phyloP scores from a whole-genome alignment of 805 yeast species.

The Cyberlindnera japonica region DNA sequence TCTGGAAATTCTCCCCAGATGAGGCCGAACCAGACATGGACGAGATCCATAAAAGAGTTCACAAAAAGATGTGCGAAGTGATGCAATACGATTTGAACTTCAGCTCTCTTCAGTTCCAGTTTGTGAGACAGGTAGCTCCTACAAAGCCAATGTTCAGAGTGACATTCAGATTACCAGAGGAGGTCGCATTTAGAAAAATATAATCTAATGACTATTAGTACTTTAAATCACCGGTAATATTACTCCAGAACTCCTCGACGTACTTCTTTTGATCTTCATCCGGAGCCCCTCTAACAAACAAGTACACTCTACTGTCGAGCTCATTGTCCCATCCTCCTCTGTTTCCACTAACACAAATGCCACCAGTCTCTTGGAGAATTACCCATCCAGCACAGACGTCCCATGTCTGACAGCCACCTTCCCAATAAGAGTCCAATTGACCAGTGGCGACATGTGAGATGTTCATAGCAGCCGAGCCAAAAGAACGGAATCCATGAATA shows the following conservation, averaged over 20 bases:
- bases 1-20: slow-evolving; percentile 78
- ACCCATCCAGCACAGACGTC: slow-evolving; percentile 71
- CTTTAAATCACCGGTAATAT: slow-evolving; percentile 42
- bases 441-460: slow-evolving; percentile 57
- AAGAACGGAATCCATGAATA: slow-evolving; percentile 57
- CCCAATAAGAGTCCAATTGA: slow-evolving; percentile 60
- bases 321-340: slow-evolving; percentile 45
- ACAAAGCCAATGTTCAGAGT: slow-evolving; percentile 96
- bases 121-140: slow-evolving; percentile 93
- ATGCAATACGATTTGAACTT: slow-evolving; percentile 43
- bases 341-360: slow-evolving; percentile 51
- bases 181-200: slow-evolving; percentile 47
- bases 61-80: slow-evolving; percentile 44
- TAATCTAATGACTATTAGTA: slow-evolving; percentile 26
- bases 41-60: slow-evolving; percentile 66
- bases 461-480: slow-evolving; percentile 66
- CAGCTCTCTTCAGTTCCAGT: slow-evolving; percentile 57
- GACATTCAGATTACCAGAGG: slow-evolving; percentile 66
- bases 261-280: slow-evolving; percentile 40
- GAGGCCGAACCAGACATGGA: slow-evolving; percentile 67
- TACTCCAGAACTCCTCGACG: slow-evolving; percentile 47
- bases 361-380: slow-evolving; percentile 57
- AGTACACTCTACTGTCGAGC: slow-evolving; percentile 49
- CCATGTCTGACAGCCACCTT: slow-evolving; percentile 69
- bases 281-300: slow-evolving; percentile 53